These are phyloP conservation scores for Lactarius vividus DNA, from an alignment of 768 basidiomycete genomes.

Conservation along the genomic window DNA sequence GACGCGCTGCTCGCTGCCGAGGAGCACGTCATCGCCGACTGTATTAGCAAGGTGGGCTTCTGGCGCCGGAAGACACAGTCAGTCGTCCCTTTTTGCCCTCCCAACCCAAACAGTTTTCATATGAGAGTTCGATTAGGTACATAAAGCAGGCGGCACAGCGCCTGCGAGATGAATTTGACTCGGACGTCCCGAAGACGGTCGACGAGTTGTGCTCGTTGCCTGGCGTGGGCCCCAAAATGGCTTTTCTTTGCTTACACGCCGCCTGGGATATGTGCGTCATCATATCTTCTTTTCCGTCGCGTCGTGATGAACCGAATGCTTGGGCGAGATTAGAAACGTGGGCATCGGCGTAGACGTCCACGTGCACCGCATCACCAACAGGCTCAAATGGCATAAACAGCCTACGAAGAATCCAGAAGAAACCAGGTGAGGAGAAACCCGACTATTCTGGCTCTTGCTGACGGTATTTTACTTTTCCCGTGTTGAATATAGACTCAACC, in stretches of 20 bases:
- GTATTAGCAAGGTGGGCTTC: constrained; percentile 89
- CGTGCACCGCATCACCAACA: constrained; percentile 92
- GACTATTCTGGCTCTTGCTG: not conserved
- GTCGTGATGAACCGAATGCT: not conserved
- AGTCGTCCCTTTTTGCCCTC: constrained; percentile 30
- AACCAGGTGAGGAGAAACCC: constrained; percentile 54
- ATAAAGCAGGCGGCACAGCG: constrained; percentile 69
- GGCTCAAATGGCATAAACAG: constrained; percentile 87
- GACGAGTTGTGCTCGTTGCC: constrained; percentile 84
- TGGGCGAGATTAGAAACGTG: constrained; percentile 50
- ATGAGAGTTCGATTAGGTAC: constrained; percentile 46
- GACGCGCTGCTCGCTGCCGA: constrained; percentile 66
- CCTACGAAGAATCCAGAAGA: constrained; percentile 85
- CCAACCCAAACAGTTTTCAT: not conserved
- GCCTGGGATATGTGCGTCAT: constrained; percentile 76
- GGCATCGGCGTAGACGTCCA: constrained; percentile 98
- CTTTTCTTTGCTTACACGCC: constrained; percentile 76
- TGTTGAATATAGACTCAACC: constrained; percentile 51
- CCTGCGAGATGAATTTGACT: constrained; percentile 68
- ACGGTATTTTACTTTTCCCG: not conserved
- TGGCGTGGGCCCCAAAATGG: constrained; percentile 98
- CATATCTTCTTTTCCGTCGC: not conserved
- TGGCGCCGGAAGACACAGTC: constrained; percentile 86
- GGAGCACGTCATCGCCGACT: constrained; percentile 58
- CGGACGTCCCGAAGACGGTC: constrained; percentile 85